These are phyloP conservation scores for Roridomyces roridus DNA, from an alignment of 768 basidiomycete species.

Conservation along the genomic window DNA sequence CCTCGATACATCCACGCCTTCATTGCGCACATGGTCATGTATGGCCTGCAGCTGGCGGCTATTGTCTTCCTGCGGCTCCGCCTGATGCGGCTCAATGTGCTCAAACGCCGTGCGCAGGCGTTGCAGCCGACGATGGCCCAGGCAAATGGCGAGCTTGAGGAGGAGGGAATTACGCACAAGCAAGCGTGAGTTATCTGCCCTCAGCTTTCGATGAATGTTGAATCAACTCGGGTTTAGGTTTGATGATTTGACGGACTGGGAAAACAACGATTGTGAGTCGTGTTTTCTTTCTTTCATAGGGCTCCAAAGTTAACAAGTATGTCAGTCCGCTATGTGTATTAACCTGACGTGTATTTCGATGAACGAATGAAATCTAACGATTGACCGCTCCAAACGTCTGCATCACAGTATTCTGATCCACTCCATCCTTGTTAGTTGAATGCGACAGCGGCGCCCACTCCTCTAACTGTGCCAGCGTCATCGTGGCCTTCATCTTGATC, in stretches of 20 bases:
- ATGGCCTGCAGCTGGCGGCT: conserved; percentile 46
- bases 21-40: conserved; percentile 52
- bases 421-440: conserved; percentile 5
- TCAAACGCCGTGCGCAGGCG: conserved; percentile 46
- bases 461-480: neutral
- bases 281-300: too few species aligned
- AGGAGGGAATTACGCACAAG: conserved; percentile 19
- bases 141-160: conserved; percentile 36
- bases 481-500: conserved; percentile 11
- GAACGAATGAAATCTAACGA: too few species aligned
- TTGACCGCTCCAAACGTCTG: neutral
- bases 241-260: conserved; percentile 53
- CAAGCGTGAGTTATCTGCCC: conserved; percentile 7
- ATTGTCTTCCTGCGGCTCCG: conserved; percentile 46
- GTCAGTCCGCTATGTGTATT: too few species aligned
- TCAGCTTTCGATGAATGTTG: neutral
- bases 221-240: conserved; percentile 37
- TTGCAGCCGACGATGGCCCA: conserved; percentile 32
- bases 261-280: conserved; percentile 55
- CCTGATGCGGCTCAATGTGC: conserved; percentile 47
- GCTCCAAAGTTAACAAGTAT: too few species aligned
- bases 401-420: neutral
- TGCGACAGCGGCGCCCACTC: conserved; percentile 10
- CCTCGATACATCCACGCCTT: conserved; percentile 56
- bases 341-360: too few species aligned